phyloP scores from a whole-genome alignment of 495 filamentous ascomycete species.

The Paragyromitra xinjiangensis region DNA sequence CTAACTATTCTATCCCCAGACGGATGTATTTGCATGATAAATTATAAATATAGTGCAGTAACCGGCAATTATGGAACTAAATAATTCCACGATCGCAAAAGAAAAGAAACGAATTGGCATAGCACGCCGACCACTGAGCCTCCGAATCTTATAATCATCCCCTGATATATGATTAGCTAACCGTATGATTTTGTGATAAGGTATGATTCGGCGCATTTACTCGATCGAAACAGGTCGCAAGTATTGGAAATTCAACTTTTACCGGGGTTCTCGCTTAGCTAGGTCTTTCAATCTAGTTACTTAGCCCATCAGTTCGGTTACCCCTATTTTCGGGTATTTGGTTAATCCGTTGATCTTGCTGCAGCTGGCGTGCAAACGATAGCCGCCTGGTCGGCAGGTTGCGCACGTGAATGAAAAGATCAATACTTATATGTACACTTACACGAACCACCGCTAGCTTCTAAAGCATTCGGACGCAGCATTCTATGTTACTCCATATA shows the following conservation, averaged over 20 bases:
- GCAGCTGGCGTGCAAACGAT: too few species aligned
- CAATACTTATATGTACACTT: too few species aligned
- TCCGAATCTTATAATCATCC: background rate
- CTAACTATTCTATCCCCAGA: background rate
- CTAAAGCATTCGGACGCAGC: too few species aligned
- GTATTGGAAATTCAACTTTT: background rate
- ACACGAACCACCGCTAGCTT: too few species aligned
- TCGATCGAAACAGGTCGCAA: background rate
- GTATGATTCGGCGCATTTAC: background rate
- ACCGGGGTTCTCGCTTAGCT: background rate
- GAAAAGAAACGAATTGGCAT: background rate
- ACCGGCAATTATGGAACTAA: background rate
- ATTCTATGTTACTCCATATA: too few species aligned
- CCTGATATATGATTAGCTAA: too few species aligned
- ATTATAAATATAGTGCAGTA: background rate
- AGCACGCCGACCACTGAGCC: background rate
- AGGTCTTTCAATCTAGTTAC: background rate
- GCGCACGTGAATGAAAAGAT: too few species aligned
- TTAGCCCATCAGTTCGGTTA: background rate
- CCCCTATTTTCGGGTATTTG: background rate
- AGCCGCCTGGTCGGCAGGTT: too few species aligned
- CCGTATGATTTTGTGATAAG: background rate
- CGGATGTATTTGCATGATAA: background rate
- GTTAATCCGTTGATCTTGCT: background rate
- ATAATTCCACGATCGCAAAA: background rate